phyloP scores from a whole-genome alignment of 768 basidiomycete species.

The Collybia sp. region DNA sequence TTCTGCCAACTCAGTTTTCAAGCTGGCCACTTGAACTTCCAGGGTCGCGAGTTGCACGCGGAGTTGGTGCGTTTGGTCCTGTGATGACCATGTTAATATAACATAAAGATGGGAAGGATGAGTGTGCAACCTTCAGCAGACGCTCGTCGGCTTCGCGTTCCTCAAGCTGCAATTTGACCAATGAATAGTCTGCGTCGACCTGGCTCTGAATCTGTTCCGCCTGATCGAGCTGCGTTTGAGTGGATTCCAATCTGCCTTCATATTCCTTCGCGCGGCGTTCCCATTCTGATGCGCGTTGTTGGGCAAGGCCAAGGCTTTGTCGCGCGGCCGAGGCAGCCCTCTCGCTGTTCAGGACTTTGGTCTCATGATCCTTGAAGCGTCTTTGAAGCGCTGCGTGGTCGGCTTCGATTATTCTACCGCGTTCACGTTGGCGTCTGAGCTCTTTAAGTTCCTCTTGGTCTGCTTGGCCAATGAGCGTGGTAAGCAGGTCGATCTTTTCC shows the following conservation, averaged over 20 bases:
- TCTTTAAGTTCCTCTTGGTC: slow-evolving; percentile 75
- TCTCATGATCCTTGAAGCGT: slow-evolving; percentile 69
- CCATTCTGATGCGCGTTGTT: slow-evolving; percentile 80
- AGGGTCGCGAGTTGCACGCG: slow-evolving; percentile 62
- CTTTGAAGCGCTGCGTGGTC: slow-evolving; percentile 67
- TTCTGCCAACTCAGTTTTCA: slow-evolving; percentile 57
- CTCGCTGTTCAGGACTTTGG: slow-evolving; percentile 55
- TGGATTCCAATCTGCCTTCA: slow-evolving; percentile 58
- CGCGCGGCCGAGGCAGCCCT: slow-evolving; percentile 50
- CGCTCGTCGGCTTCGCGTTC: slow-evolving; percentile 72
- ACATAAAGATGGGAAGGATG: slow-evolving; percentile 4
- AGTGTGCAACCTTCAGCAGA: slow-evolving; percentile 48
- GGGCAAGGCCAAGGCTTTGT: slow-evolving; percentile 64
- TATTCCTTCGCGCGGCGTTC: slow-evolving; percentile 72
- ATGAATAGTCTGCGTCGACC: slow-evolving; percentile 65
- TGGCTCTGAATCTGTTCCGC: slow-evolving; percentile 60
- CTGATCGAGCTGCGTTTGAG: slow-evolving; percentile 59
- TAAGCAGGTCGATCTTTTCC: slow-evolving; percentile 69
- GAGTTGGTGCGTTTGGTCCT: slow-evolving; percentile 71
- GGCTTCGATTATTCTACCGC: slow-evolving; percentile 56
- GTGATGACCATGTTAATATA: slow-evolving; percentile 3
- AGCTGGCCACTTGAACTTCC: slow-evolving; percentile 51
- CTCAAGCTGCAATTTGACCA: slow-evolving; percentile 68
- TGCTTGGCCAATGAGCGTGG: slow-evolving; percentile 52
- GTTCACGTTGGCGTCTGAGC: slow-evolving; percentile 61